Conservation (phyloP, 179 eudicot genomes). For the Beta corolliflora region DNA sequence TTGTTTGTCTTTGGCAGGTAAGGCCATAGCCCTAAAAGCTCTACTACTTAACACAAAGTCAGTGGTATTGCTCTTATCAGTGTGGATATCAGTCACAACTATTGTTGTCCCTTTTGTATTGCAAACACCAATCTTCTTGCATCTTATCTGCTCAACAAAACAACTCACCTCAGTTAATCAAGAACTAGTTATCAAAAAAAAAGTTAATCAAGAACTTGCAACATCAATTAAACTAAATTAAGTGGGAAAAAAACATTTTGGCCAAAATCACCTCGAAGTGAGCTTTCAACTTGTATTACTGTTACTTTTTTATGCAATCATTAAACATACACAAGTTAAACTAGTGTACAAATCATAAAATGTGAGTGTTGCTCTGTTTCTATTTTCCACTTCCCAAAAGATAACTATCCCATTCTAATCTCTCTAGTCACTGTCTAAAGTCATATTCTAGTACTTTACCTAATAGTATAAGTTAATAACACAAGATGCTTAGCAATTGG, state of each 20-base stretch:
- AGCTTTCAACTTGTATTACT: background rate
- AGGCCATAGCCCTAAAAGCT: constrained; percentile 77
- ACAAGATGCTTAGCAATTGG: background rate
- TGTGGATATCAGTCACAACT: constrained; percentile 55
- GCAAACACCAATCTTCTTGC: constrained; percentile 57
- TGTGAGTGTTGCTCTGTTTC: background rate
- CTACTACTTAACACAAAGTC: constrained; percentile 72
- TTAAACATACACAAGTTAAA: too few species aligned
- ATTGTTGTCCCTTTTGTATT: constrained; percentile 54
- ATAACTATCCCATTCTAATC: too few species aligned
- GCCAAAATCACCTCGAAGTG: background rate
- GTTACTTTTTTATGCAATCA: background rate
- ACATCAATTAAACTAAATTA: background rate
- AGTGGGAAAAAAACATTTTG: background rate
- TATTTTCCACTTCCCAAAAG: background rate
- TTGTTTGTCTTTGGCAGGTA: constrained; percentile 51
- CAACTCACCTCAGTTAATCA: background rate
- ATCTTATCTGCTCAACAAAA: constrained; percentile 50
- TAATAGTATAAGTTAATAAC: background rate
- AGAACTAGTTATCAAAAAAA: too few species aligned
- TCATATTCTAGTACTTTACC: too few species aligned
- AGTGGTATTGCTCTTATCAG: constrained; percentile 48
- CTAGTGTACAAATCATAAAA: background rate
- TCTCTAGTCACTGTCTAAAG: too few species aligned
- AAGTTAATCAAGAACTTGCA: background rate